phyloP scores from a whole-genome alignment of 2,329 filamentous ascomycete species.

The Sporothrix euskadiensis region DNA sequence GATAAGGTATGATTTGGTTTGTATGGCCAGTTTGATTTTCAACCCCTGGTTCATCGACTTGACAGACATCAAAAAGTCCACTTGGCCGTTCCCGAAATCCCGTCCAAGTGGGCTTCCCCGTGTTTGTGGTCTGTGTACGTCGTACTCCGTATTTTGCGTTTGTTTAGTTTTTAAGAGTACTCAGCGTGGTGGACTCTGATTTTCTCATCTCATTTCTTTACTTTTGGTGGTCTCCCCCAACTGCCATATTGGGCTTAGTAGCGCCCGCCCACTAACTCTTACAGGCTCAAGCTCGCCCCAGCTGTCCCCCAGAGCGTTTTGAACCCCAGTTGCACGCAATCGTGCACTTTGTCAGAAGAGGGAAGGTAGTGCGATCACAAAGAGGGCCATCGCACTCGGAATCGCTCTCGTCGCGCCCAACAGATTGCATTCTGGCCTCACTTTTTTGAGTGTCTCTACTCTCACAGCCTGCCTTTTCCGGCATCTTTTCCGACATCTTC shows the following conservation, averaged over 20 bases:
- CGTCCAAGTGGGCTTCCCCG: background rate
- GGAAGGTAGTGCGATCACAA: background rate
- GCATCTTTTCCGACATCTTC: background rate
- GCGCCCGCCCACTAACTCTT: background rate
- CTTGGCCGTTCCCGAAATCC: background rate
- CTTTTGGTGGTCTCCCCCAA: background rate
- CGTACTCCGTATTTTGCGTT: too few relatives aligned
- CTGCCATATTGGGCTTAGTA: constrained; percentile 1
- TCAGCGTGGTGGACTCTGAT: background rate
- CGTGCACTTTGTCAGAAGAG: background rate
- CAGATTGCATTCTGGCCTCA: background rate
- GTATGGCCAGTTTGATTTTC: background rate
- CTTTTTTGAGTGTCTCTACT: background rate
- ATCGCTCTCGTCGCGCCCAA: background rate
- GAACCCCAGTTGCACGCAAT: background rate
- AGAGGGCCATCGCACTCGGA: background rate
- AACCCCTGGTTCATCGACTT: background rate
- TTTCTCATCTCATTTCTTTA: background rate
- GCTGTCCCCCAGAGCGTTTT: background rate
- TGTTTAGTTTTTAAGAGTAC: too few relatives aligned
- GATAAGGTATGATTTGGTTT: background rate
- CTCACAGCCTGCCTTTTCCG: background rate
- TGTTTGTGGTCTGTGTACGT: background rate
- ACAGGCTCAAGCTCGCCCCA: background rate
- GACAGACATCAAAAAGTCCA: background rate